phyloP scores from a whole-genome alignment of 2,329 filamentous ascomycete species.

The Xylaria digitata region DNA sequence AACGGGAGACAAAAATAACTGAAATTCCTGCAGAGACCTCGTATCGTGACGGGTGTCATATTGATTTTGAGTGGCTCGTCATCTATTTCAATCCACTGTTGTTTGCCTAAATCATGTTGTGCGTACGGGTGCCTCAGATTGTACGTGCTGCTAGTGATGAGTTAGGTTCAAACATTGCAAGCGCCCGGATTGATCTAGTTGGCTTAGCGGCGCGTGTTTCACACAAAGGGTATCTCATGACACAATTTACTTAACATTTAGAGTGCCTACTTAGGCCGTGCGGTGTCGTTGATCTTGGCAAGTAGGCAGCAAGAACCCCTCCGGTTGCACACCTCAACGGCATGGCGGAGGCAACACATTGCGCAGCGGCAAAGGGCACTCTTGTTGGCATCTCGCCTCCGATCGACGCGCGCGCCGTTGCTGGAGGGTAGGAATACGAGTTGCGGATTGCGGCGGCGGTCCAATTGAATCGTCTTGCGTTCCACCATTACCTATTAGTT shows the following conservation, averaged over 20 bases:
- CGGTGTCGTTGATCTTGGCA: no score
- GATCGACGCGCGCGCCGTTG: not conserved
- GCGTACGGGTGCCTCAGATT: not conserved
- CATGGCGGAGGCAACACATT: slow-evolving; percentile 15
- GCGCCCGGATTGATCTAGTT: not conserved
- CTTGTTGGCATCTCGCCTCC: slow-evolving; percentile 7
- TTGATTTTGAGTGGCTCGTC: not conserved
- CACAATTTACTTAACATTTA: not conserved
- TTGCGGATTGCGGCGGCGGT: slow-evolving; percentile 5
- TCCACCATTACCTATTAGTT: slow-evolving; percentile 17
- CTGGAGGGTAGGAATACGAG: slow-evolving; percentile 32
- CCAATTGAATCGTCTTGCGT: slow-evolving; percentile 15
- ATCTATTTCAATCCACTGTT: not conserved
- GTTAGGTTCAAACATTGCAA: not conserved
- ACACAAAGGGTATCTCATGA: not conserved
- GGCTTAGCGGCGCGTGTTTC: not conserved
- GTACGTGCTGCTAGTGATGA: not conserved
- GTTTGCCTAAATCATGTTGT: slow-evolving; percentile 1
- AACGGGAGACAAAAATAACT: not conserved
- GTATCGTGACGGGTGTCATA: not conserved
- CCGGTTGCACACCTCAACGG: slow-evolving; percentile 17
- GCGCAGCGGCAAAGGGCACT: slow-evolving; percentile 2
- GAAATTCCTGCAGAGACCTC: slow-evolving; percentile 4
- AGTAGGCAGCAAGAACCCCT: not conserved
- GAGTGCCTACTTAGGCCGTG: not conserved